Conservation (phyloP, 306 rosid genomes). For the Malus domestica region DNA sequence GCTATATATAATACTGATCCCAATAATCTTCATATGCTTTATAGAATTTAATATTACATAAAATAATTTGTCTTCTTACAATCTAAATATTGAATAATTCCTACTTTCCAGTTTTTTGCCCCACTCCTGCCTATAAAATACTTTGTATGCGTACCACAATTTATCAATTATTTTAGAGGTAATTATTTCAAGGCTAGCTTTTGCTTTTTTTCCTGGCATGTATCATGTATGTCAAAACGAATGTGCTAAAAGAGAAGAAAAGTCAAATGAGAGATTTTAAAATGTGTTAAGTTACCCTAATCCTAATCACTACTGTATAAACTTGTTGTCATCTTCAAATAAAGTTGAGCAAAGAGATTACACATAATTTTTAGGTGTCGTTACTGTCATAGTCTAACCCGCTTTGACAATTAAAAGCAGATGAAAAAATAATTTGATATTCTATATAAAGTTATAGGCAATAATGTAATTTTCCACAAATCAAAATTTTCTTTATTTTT, state of each 20-base stretch:
- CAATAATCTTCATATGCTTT: slow-evolving; percentile 18
- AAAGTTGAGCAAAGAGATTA: no score
- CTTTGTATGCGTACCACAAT: not conserved
- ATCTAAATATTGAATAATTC: slow-evolving; percentile 23
- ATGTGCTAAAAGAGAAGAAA: slow-evolving; percentile 18
- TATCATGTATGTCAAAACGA: slow-evolving; percentile 29
- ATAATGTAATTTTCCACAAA: no score
- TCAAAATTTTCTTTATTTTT: no score
- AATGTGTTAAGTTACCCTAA: not conserved
- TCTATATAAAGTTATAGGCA: no score
- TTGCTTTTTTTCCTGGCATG: slow-evolving; percentile 21
- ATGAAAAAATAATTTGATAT: no score
- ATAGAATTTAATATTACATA: slow-evolving; percentile 7
- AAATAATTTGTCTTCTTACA: slow-evolving; percentile 28
- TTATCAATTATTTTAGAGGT: slow-evolving; percentile 17
- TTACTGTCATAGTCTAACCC: no score
- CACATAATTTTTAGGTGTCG: no score
- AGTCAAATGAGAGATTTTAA: slow-evolving; percentile 34
- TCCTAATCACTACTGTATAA: not conserved
- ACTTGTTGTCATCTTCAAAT: no score
- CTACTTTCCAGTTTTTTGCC: slow-evolving; percentile 18
- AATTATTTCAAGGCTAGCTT: slow-evolving; percentile 28
- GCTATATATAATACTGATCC: slow-evolving; percentile 26
- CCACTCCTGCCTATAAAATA: slow-evolving; percentile 15
- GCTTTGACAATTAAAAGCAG: no score